These are phyloP conservation scores for Lichtheimia hyalospora DNA, from an alignment of 371 early-diverging fungal genomes.

Conservation along the genomic window DNA sequence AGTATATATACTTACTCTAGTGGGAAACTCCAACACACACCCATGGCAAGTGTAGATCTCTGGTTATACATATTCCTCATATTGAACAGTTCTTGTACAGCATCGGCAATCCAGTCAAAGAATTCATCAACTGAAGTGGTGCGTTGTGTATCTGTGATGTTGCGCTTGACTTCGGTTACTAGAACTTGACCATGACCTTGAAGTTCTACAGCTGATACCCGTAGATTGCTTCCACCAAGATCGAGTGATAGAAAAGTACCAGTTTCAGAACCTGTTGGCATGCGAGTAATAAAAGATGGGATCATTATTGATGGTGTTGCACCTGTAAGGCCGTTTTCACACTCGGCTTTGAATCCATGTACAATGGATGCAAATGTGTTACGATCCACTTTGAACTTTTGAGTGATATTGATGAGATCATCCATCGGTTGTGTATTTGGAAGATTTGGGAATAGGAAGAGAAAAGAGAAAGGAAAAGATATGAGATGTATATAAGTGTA, in stretches of 20 bases:
- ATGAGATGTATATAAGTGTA: neutral
- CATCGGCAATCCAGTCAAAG: conserved; percentile 88
- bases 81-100: conserved; percentile 26
- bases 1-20: conserved; percentile 31
- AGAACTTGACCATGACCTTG: conserved; percentile 67
- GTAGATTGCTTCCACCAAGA: conserved; percentile 88
- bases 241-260: conserved; percentile 87
- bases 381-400: neutral
- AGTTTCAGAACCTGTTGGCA: conserved; percentile 79
- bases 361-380: conserved; percentile 51
- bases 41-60: conserved; percentile 31
- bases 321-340: conserved; percentile 37
- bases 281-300: conserved; percentile 79
- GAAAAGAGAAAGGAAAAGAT: neutral
- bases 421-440: neutral
- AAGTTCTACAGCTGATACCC: conserved; percentile 75
- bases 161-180: conserved; percentile 69
- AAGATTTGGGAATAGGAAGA: neutral
- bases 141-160: conserved; percentile 65
- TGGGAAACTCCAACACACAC: conserved; percentile 54
- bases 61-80: conserved; percentile 4
- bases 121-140: conserved; percentile 59
- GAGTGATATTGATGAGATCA: neutral
- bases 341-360: conserved; percentile 49
- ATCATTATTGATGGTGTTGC: conserved; percentile 55